A percentile compares a stretch with the other conserved stretches of the same genome.
Evolutionary conservation across 441 rosid genomes (phyloP).

Genomic region (Pelargonium australe): DNA sequence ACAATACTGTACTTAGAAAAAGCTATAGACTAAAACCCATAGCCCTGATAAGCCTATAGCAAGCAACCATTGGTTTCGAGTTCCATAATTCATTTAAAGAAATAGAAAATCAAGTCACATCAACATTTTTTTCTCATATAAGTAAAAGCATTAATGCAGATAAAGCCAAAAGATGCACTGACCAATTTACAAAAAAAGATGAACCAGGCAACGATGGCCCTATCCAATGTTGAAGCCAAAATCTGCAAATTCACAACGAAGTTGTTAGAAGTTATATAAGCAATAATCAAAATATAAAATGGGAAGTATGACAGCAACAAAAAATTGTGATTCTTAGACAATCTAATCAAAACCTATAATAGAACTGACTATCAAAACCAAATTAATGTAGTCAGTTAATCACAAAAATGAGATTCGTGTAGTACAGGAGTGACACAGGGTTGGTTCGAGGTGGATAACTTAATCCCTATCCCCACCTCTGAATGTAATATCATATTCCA

Average conservation of each 20-base stretch:
- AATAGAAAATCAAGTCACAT: not conserved
- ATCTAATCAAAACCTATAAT: not conserved
- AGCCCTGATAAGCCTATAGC: not conserved
- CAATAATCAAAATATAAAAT: not conserved
- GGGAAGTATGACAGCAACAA: not conserved
- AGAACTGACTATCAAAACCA: not conserved
- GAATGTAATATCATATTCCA: not conserved
- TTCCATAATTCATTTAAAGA: not conserved
- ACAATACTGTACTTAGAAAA: not conserved
- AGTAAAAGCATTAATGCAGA: not conserved
- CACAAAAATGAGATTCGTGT: not conserved
- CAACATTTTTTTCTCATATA: not conserved
- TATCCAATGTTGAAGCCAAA: slow-evolving; percentile 99
- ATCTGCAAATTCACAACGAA: slow-evolving; percentile 51
- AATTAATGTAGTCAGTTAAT: not conserved
- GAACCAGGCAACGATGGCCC: slow-evolving; percentile 93
- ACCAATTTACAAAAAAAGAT: slow-evolving; percentile 93
- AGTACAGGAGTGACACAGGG: not conserved
- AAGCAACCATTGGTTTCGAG: not conserved
- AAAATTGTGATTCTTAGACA: not conserved
- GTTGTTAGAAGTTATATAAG: slow-evolving; percentile 15
- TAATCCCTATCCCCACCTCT: not conserved
- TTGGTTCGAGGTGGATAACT: not conserved
- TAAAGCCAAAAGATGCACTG: slow-evolving; percentile 29
- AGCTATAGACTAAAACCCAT: not conserved